Evolutionary conservation across 148 eudicot genomes (phyloP).

Genomic region (Camellia japonica): DNA sequence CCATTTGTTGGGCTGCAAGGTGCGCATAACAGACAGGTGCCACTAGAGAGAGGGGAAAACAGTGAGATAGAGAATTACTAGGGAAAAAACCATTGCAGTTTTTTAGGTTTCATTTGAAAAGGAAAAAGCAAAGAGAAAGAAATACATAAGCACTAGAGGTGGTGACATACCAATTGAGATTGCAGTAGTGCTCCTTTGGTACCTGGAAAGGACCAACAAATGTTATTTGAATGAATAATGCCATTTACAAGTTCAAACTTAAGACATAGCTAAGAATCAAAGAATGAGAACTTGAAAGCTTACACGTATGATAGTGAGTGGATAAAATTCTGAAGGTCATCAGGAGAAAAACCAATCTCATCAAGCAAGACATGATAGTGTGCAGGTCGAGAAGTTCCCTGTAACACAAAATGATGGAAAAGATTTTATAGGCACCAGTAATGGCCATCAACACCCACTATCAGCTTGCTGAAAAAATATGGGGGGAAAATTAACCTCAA

Average conservation of each 20-base stretch:
- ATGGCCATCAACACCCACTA: neutral
- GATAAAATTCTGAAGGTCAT: slow-evolving; percentile 76
- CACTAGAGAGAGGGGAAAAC: slow-evolving; percentile 40
- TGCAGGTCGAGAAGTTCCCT: slow-evolving; percentile 92
- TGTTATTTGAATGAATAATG: neutral
- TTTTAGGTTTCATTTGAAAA: neutral
- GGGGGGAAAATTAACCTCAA: neutral
- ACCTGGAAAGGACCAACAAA: slow-evolving; percentile 41
- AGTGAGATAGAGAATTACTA: neutral
- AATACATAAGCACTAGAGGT: neutral
- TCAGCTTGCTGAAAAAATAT: neutral
- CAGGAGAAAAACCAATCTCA: slow-evolving; percentile 94
- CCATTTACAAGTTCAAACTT: slow-evolving; percentile 8
- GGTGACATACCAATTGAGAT: slow-evolving; percentile 60
- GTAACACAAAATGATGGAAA: neutral
- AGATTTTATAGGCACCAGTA: neutral
- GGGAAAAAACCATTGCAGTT: neutral
- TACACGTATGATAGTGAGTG: slow-evolving; percentile 90
- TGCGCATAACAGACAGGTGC: slow-evolving; percentile 93
- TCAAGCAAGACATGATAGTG: slow-evolving; percentile 95
- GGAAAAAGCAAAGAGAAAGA: neutral
- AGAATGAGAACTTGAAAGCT: slow-evolving; percentile 23
- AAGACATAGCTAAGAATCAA: neutral
- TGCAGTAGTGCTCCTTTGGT: slow-evolving; percentile 84
- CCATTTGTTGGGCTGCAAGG: slow-evolving; percentile 76